Percentiles rank a stretch among this genome's conserved stretches.
Conservation (phyloP, 768 basidiomycete species). For the Lactarius akahatsu region DNA sequence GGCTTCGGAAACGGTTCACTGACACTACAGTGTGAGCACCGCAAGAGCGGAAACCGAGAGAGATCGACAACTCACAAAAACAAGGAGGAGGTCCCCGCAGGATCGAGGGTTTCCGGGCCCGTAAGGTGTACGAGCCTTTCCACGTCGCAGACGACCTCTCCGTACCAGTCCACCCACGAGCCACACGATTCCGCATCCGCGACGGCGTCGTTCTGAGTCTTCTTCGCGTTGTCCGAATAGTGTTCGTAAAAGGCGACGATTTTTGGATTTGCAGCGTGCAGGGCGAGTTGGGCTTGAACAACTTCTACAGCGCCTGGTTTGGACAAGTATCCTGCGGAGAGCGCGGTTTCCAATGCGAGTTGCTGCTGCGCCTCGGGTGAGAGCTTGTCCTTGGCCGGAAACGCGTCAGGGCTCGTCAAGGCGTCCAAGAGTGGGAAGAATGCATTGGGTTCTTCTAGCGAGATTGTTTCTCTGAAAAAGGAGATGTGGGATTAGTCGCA, state of each 20-base stretch:
- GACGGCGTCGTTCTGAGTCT: conserved; percentile 31
- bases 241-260: conserved; percentile 82
- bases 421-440: conserved; percentile 78
- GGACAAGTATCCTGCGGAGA: conserved; percentile 47
- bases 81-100: conserved; percentile 32
- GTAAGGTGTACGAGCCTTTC: conserved; percentile 56
- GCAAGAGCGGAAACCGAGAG: neutral
- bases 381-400: conserved; percentile 38
- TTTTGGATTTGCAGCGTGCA: conserved; percentile 77
- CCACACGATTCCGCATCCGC: conserved; percentile 45
- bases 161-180: conserved; percentile 87
- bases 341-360: conserved; percentile 51
- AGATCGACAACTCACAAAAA: conserved; percentile 33
- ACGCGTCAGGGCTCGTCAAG: conserved; percentile 52
- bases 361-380: conserved; percentile 55
- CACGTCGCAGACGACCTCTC: conserved; percentile 65
- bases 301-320: conserved; percentile 51
- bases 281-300: conserved; percentile 69
- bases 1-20: conserved; percentile 42
- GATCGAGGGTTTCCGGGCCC: conserved; percentile 49
- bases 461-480: conserved; percentile 69
- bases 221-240: conserved; percentile 44
- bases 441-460: conserved; percentile 64
- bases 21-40: conserved; percentile 1
- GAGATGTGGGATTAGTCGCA: conserved; percentile 5